Conservation (phyloP, 2,329 filamentous ascomycete genomes). For the Fusarium miscanthi region DNA sequence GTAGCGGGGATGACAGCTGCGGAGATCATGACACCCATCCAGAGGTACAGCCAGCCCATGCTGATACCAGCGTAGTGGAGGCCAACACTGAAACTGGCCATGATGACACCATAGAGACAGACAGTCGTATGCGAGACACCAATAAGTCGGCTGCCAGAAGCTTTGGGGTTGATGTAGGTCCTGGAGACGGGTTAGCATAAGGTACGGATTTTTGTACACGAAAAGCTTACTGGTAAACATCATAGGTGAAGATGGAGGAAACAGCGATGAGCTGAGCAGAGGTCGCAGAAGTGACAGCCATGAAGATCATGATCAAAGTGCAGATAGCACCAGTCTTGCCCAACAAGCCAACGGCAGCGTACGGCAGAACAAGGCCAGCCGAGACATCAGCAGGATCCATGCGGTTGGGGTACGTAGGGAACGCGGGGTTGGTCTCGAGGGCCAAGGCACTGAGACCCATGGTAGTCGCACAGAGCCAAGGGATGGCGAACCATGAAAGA, state of each 20-base stretch:
- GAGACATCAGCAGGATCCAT: slow-evolving; percentile 70
- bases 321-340: slow-evolving; percentile 52
- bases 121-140: slow-evolving; percentile 82
- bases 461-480: slow-evolving; percentile 88
- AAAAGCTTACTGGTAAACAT: slow-evolving; percentile 22
- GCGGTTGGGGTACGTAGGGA: slow-evolving; percentile 62
- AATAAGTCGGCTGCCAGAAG: slow-evolving; percentile 80
- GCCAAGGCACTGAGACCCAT: slow-evolving; percentile 86
- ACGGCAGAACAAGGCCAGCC: slow-evolving; percentile 85
- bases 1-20: slow-evolving; percentile 86
- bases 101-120: slow-evolving; percentile 75
- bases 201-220: fast-evolving
- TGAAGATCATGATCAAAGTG: slow-evolving; percentile 44
- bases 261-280: slow-evolving; percentile 88
- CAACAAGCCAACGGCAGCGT: slow-evolving; percentile 84
- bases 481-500: slow-evolving; percentile 91
- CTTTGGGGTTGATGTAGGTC: slow-evolving; percentile 73
- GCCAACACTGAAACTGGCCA: slow-evolving; percentile 82
- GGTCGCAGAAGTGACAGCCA: slow-evolving; percentile 83
- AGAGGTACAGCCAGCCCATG: slow-evolving; percentile 89
- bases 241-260: slow-evolving; percentile 74
- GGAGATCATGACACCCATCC: slow-evolving; percentile 93
- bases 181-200: not conserved
- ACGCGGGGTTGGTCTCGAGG: slow-evolving; percentile 64
- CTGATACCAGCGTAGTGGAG: slow-evolving; percentile 79